Percentiles rank a stretch among this genome's conserved stretches.
These are phyloP conservation scores for Solanum bukasovii DNA, from an alignment of 257 asterid genomes.

Conservation along the genomic window DNA sequence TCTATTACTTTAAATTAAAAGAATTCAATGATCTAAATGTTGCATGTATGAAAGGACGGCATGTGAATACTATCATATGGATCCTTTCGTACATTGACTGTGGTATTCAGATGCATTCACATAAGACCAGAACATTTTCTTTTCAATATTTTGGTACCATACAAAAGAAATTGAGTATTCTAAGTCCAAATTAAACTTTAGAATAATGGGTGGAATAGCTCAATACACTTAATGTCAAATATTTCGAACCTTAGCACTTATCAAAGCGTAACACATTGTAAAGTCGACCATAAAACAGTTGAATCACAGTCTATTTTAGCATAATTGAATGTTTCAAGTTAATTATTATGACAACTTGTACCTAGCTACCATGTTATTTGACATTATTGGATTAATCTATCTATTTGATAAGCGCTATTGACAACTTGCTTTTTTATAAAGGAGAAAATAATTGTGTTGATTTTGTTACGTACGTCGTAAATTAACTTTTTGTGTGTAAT, in stretches of 20 bases:
- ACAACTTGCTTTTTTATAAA: neutral
- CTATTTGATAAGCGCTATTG: neutral
- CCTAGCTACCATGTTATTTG: neutral
- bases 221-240: neutral
- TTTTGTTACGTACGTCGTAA: neutral
- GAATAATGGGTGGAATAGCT: neutral
- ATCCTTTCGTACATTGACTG: neutral
- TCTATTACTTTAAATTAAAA: too few species aligned
- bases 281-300: neutral
- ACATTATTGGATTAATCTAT: neutral
- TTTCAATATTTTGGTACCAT: neutral
- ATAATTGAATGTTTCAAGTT: neutral
- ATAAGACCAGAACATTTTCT: neutral
- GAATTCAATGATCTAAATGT: too few species aligned
- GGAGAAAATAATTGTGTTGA: neutral
- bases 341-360: neutral
- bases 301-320: neutral
- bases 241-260: neutral
- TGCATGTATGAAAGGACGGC: too few species aligned
- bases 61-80: neutral
- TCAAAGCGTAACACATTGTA: neutral
- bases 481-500: neutral
- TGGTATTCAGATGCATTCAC: neutral
- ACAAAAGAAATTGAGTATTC: neutral
- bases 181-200: neutral